phyloP scores from a whole-genome alignment of 2,329 filamentous ascomycete genomes.

The Trichoderma citrinoviride region DNA sequence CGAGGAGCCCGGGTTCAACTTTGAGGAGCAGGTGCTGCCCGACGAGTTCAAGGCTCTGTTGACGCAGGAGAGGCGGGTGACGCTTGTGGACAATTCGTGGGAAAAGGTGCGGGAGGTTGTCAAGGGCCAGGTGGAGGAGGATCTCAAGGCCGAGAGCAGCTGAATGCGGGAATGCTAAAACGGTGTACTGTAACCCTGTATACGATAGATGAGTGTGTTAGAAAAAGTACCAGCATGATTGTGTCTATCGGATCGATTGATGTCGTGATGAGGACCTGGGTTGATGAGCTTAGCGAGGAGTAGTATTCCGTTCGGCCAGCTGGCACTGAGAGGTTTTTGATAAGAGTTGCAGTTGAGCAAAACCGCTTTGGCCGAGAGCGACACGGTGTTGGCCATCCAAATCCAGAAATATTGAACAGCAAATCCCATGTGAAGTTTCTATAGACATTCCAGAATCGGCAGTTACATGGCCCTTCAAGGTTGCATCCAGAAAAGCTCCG shows the following conservation, averaged over 20 bases:
- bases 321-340: too few species aligned
- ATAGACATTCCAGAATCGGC: background rate
- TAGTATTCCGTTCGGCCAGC: too few species aligned
- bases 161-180: background rate
- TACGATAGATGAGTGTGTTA: background rate
- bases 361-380: too few species aligned
- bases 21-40: slow-evolving; percentile 69
- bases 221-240: background rate
- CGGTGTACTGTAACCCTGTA: background rate
- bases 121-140: slow-evolving; percentile 60
- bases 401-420: too few species aligned
- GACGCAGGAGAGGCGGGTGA: slow-evolving; percentile 71
- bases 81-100: slow-evolving; percentile 68
- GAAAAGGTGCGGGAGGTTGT: slow-evolving; percentile 73
- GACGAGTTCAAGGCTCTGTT: slow-evolving; percentile 79
- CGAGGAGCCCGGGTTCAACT: slow-evolving; percentile 68
- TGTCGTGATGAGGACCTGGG: too few species aligned
- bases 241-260: too few species aligned
- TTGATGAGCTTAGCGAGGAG: too few species aligned
- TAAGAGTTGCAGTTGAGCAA: too few species aligned
- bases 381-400: too few species aligned
- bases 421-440: too few species aligned
- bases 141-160: slow-evolving; percentile 13
- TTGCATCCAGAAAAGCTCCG: background rate
- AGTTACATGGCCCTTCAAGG: background rate